A percentile compares a stretch with the other conserved stretches of the same genome.
phyloP scores from a whole-genome alignment of 208 protist genomes.

The Perkinsela sp. region DNA sequence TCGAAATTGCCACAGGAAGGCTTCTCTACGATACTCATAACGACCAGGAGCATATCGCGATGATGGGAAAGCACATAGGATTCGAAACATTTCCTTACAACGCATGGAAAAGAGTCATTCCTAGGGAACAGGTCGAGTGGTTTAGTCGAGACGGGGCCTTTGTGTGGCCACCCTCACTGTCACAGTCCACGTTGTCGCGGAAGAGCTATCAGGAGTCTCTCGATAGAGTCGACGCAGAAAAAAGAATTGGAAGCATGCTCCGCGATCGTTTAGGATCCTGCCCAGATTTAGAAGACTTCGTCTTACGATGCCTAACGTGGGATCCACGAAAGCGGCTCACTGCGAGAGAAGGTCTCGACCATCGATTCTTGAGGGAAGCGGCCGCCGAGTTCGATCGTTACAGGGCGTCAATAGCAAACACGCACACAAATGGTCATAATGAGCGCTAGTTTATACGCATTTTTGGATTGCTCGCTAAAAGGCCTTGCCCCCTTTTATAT shows the following conservation, averaged over 20 bases:
- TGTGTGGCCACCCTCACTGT: not conserved
- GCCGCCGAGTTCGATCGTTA: not conserved
- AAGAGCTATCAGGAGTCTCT: not conserved
- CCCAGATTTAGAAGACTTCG: conserved; percentile 16
- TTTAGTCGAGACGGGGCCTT: not conserved
- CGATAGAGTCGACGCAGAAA: not conserved
- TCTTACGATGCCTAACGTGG: conserved; percentile 20
- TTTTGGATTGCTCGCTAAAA: too few relatives aligned
- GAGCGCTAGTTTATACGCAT: too few relatives aligned
- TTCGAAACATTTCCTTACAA: conserved; percentile 3
- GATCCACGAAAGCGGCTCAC: conserved; percentile 31
- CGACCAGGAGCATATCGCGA: conserved; percentile 35
- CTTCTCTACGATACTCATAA: conserved; percentile 63
- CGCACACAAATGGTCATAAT: too few relatives aligned
- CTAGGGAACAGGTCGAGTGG: not conserved
- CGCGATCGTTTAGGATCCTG: not conserved
- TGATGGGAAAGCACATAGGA: conserved; percentile 34
- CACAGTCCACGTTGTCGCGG: too few relatives aligned
- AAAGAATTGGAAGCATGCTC: not conserved
- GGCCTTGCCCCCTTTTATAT: too few relatives aligned
- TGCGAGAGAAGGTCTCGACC: conserved; percentile 18
- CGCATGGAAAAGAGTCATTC: not conserved
- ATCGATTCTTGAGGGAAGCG: conserved; percentile 17
- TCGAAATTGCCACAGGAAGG: conserved; percentile 55
- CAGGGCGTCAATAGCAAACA: too few relatives aligned